A percentile compares a stretch with the other conserved stretches of the same genome.
These are phyloP conservation scores for Malbranchea zuffiana DNA, from an alignment of 2,329 filamentous ascomycete genomes.

Conservation along the genomic window DNA sequence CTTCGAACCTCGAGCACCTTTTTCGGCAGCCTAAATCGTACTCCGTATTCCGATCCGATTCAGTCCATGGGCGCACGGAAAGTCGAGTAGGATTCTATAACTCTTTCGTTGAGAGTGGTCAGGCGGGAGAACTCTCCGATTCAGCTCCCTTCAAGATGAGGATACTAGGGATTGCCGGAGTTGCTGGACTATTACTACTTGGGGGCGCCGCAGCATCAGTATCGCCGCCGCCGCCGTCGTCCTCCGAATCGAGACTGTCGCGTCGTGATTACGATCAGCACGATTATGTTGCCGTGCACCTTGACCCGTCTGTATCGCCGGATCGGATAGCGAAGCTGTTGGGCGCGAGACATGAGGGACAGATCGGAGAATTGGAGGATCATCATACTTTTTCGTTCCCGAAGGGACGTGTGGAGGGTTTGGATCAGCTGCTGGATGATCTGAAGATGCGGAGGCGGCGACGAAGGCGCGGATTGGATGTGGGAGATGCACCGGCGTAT, in stretches of 20 bases:
- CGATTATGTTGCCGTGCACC: constrained; percentile 89
- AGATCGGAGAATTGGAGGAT: constrained; percentile 62
- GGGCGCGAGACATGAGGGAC: constrained; percentile 69
- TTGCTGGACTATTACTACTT: too few relatives aligned
- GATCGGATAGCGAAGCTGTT: constrained; percentile 57
- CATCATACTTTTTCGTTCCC: constrained; percentile 79
- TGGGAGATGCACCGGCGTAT: constrained; percentile 13
- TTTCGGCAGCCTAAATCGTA: too few relatives aligned
- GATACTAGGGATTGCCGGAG: too few relatives aligned
- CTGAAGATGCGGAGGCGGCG: constrained; percentile 51
- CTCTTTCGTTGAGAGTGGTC: too few relatives aligned
- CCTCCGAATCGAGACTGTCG: constrained; percentile 26
- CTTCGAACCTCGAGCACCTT: too few relatives aligned
- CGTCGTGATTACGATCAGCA: constrained; percentile 64
- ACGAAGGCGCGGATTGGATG: constrained; percentile 39
- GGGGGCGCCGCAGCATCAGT: too few relatives aligned
- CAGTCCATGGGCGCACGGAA: too few relatives aligned
- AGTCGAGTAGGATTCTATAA: too few relatives aligned
- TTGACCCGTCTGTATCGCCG: constrained; percentile 52
- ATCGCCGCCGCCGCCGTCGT: too few relatives aligned
- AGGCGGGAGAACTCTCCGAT: too few relatives aligned
- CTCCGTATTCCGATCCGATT: too few relatives aligned
- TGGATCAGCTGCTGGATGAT: constrained; percentile 42
- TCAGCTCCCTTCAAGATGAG: too few relatives aligned
- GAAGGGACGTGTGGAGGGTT: constrained; percentile 44